A percentile compares a stretch with the other conserved stretches of the same genome.
Conservation (phyloP, 768 basidiomycete species). For the Hydnum rufescens region DNA sequence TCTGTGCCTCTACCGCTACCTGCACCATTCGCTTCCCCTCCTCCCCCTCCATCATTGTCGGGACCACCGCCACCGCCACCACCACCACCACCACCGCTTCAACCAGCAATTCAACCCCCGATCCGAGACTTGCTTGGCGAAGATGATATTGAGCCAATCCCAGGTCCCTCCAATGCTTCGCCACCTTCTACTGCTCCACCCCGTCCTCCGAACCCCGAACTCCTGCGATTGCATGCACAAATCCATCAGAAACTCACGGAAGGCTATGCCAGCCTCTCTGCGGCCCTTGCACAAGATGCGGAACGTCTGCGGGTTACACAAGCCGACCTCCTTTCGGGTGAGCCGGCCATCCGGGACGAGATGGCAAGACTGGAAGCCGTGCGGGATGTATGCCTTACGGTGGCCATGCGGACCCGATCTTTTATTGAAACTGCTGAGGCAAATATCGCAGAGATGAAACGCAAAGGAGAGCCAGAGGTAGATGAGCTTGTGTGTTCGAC, state of each 20-base stretch:
- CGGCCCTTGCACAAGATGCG: slow-evolving; percentile 41
- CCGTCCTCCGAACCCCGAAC: slow-evolving; percentile 77
- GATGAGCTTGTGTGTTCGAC: slow-evolving; percentile 95
- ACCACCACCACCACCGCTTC: slow-evolving; percentile 8
- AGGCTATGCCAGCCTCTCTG: slow-evolving; percentile 49
- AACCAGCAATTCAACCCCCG: slow-evolving; percentile 13
- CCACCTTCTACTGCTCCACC: slow-evolving; percentile 32
- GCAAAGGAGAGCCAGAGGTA: slow-evolving; percentile 78
- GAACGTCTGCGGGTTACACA: slow-evolving; percentile 67
- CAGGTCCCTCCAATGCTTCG: background rate
- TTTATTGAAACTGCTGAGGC: slow-evolving; percentile 49
- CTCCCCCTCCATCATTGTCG: slow-evolving; percentile 5
- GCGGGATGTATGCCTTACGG: slow-evolving; percentile 68
- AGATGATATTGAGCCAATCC: background rate
- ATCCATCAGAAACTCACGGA: slow-evolving; percentile 57
- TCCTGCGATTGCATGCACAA: slow-evolving; percentile 56
- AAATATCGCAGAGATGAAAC: slow-evolving; percentile 55
- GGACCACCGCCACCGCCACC: slow-evolving; percentile 3
- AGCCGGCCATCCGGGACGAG: slow-evolving; percentile 90
- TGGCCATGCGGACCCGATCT: slow-evolving; percentile 42
- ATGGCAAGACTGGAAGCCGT: slow-evolving; percentile 90
- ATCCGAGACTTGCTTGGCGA: slow-evolving; percentile 6
- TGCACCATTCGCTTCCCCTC: slow-evolving; percentile 11
- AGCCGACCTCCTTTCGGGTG: slow-evolving; percentile 67
- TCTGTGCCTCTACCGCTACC: slow-evolving; percentile 14